phyloP scores from a whole-genome alignment of 495 filamentous ascomycete species.

The Penicillium diatomitis region DNA sequence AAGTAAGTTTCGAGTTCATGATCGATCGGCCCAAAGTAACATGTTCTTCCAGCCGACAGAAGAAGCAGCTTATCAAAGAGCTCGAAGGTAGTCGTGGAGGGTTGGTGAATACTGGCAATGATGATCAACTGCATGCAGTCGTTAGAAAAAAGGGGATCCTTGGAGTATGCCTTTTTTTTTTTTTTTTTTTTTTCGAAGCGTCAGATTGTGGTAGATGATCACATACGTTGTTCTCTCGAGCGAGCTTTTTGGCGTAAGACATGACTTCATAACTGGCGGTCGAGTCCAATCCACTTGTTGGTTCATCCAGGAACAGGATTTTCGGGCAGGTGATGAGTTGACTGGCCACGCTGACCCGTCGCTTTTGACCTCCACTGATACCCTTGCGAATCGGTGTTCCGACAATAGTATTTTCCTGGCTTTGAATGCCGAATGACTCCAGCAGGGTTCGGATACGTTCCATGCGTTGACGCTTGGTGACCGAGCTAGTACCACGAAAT shows the following conservation, averaged over 20 bases:
- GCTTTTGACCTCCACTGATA: constrained; percentile 72
- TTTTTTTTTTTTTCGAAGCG: no score
- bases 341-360: constrained; percentile 65
- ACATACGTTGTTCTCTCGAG: constrained; percentile 51
- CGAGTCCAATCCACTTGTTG: constrained; percentile 71
- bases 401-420: constrained; percentile 57
- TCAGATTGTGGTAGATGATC: no score
- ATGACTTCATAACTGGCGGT: constrained; percentile 61
- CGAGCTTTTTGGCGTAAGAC: constrained; percentile 52
- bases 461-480: constrained; percentile 39
- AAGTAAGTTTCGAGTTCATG: constrained; percentile 47
- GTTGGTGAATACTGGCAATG: constrained; percentile 75
- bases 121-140: constrained; percentile 45
- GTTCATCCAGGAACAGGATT: constrained; percentile 75
- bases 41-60: constrained; percentile 56
- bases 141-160: no score
- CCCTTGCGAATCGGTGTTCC: constrained; percentile 75
- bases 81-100: constrained; percentile 64
- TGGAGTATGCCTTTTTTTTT: no score
- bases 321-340: constrained; percentile 71
- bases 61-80: constrained; percentile 73
- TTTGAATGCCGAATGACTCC: constrained; percentile 51
- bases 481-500: constrained; percentile 14
- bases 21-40: constrained; percentile 56
- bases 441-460: constrained; percentile 48